Conservation (phyloP, 2,329 filamentous ascomycete genomes). For the Calonectria montana region DNA sequence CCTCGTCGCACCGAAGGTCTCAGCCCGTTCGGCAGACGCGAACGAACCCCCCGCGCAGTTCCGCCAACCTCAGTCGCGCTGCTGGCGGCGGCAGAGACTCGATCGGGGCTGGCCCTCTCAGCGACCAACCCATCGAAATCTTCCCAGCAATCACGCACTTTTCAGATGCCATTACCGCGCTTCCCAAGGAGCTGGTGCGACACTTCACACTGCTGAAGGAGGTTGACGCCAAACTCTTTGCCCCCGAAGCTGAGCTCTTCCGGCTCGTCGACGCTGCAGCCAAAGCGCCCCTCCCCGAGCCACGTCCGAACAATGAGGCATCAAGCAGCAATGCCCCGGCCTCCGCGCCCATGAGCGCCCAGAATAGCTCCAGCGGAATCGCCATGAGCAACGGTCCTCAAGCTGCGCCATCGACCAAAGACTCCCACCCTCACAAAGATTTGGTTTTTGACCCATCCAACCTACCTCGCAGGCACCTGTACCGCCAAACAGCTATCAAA, state of each 20-base stretch:
- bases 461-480: conserved; percentile 76
- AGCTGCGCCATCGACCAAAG: conserved; percentile 55
- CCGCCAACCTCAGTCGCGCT: conserved; percentile 59
- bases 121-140: conserved; percentile 73
- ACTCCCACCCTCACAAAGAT: conserved; percentile 56
- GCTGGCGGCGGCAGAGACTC: conserved; percentile 57
- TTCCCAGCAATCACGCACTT: conserved; percentile 79
- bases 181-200: conserved; percentile 94
- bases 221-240: conserved; percentile 96
- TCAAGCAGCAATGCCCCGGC: conserved; percentile 54
- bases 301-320: conserved; percentile 57
- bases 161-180: conserved; percentile 89
- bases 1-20: conserved; percentile 66
- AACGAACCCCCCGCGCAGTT: conserved; percentile 70
- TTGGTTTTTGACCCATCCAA: conserved; percentile 67
- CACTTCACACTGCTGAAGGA: conserved; percentile 97
- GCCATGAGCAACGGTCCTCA: conserved; percentile 50
- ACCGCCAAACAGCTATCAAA: conserved; percentile 80
- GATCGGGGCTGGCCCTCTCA: conserved; percentile 55
- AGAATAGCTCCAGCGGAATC: conserved; percentile 59
- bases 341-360: conserved; percentile 62
- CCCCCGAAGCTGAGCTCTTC: conserved; percentile 84
- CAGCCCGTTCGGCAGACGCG: conserved; percentile 75
- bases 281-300: conserved; percentile 60
- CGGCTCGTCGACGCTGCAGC: conserved; percentile 77